Evolutionary conservation across 441 rosid genomes (phyloP).

Genomic region (Viola pubescens): DNA sequence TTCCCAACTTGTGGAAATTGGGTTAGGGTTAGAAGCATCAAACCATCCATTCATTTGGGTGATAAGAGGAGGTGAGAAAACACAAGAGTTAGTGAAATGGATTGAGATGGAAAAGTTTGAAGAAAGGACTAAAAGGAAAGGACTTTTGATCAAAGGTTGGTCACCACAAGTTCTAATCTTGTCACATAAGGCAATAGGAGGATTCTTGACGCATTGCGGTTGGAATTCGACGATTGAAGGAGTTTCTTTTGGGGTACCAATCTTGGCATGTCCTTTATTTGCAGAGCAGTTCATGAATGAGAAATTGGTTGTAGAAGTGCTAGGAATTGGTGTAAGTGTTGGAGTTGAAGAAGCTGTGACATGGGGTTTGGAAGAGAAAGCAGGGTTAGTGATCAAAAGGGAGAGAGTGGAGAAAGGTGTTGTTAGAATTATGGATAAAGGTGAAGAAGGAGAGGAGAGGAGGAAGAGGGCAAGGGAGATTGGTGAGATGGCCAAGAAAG

Average conservation of each 20-base stretch:
- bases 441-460: constrained; percentile 24
- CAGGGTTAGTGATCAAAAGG: constrained; percentile 28
- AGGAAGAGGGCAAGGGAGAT: constrained; percentile 26
- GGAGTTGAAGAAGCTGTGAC: constrained; percentile 30
- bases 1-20: constrained; percentile 34
- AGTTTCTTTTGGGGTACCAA: constrained; percentile 25
- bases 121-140: constrained; percentile 34
- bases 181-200: constrained; percentile 41
- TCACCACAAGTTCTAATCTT: constrained; percentile 46
- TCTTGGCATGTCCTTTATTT: constrained; percentile 35
- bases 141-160: constrained; percentile 48
- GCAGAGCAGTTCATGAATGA: constrained; percentile 42
- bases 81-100: constrained; percentile 33
- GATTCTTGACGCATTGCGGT: constrained; percentile 51
- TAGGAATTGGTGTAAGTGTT: constrained; percentile 26
- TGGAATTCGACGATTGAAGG: constrained; percentile 46
- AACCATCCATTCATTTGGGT: constrained; percentile 48
- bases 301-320: constrained; percentile 28
- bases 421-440: constrained; percentile 22
- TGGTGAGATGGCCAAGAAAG: constrained; percentile 25
- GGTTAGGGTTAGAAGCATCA: constrained; percentile 36
- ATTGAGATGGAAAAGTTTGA: constrained; percentile 28
- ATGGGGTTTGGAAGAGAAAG: constrained; percentile 34
- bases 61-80: constrained; percentile 24
- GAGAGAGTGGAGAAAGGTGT: constrained; percentile 25